Base-by-base conservation (phyloP, 129 eudicot genomes). In the Kitagawia praeruptora region DNA sequence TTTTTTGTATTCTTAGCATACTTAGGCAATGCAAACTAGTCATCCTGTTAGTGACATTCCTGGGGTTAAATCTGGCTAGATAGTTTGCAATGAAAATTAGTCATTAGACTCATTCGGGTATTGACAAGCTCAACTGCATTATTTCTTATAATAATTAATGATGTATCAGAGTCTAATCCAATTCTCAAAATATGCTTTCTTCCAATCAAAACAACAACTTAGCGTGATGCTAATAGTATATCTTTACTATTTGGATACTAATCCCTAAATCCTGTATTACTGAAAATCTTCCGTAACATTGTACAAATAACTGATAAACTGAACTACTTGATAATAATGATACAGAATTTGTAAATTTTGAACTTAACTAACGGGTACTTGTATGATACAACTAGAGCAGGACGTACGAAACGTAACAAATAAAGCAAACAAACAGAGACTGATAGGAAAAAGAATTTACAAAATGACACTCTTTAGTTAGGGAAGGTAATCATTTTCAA, bases 401-500 rank as follows among this genome's bases (percentile, higher is more conserved):
- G 23, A 18, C 18, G 16, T 16, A 21, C 0, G 8, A 49, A 49
- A 49, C 61, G 2, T 53, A 19, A 54, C 25, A 58, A 56, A 28
- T 3, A 58, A 56, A n/a, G 67, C 31, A n/a, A 61, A 56, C 66
- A 56, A 23, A 61, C 37, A 25, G 25, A 58, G 31, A 58, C 0
- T 3, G 15, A 8, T 3, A 34, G 9, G 23, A 13, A 12, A 69
- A 12, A 67, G 44, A 69, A 69, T 28, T 42, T 16, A 46, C 46
- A 82, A 51, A 54, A 38, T 1, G 25, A 76, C 21, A 28, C 64
- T 42, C 27, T 69, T n/a, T 34, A 80, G 19, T 86, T 66, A 92
- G 84, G 99, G 97, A 81, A 84, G 80, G 83, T 81, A 84, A 74
- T 84, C 91, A 66, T 81, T 80, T 61, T 95, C 97, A 88, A 95